These are phyloP conservation scores for Amanita rubescens DNA, from an alignment of 768 basidiomycete genomes.

Conservation along the genomic window DNA sequence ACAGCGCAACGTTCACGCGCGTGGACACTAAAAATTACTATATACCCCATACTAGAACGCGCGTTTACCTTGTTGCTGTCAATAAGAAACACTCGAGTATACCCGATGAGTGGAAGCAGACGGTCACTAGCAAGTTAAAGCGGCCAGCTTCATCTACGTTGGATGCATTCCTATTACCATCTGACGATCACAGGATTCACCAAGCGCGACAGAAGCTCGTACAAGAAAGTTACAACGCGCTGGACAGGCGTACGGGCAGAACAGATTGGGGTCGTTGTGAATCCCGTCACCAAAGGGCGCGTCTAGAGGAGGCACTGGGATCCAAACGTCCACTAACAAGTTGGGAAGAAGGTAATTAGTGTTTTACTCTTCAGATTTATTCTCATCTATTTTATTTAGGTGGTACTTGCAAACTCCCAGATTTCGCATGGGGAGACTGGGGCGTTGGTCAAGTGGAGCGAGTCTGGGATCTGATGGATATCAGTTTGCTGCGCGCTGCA, in stretches of 20 bases:
- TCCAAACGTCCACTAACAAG: conserved; percentile 79
- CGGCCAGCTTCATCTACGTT: conserved; percentile 85
- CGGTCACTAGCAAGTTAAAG: conserved; percentile 53
- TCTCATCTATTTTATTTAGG: conserved; percentile 31
- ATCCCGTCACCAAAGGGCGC: conserved; percentile 81
- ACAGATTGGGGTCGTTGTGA: conserved; percentile 93
- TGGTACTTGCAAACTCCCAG: conserved; percentile 77
- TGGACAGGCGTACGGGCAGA: conserved; percentile 63
- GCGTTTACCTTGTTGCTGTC: conserved; percentile 81
- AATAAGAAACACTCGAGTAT: conserved; percentile 53
- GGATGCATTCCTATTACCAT: conserved; percentile 86
- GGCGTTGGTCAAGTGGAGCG: conserved; percentile 87
- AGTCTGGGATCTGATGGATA: conserved; percentile 95
- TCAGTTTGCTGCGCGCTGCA: conserved; percentile 76
- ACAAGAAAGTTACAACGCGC: conserved; percentile 52
- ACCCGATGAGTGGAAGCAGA: conserved; percentile 61
- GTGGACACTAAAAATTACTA: conserved; percentile 88
- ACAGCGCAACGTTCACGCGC: conserved; percentile 62
- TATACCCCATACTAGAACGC: conserved; percentile 90
- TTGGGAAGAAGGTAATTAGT: conserved; percentile 78
- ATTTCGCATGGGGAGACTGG: conserved; percentile 95
- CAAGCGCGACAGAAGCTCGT: conserved; percentile 82
- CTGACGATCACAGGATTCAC: conserved; percentile 89
- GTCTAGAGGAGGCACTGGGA: conserved; percentile 78
- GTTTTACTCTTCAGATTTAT: neutral